Evolutionary conservation across 352 stramenopile species (phyloP).

Genomic region (Plasmopara halstedii): DNA sequence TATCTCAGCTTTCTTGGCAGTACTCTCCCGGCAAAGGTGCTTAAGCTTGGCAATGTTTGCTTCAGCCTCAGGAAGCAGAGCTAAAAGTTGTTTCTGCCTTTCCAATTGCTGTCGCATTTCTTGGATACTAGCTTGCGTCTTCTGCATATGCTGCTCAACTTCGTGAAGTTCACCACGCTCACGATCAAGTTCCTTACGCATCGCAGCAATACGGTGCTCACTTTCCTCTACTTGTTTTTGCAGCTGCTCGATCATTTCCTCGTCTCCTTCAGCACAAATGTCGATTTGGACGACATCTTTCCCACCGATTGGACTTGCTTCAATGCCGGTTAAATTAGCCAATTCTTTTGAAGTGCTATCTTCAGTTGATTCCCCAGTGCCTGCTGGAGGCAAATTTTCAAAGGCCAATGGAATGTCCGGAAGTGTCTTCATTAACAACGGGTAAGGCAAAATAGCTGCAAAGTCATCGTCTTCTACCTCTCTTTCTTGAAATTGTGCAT

Average conservation of each 20-base stretch:
- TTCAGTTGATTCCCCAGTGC: neutral
- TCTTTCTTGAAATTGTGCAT: conserved; percentile 4
- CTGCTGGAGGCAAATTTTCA: neutral
- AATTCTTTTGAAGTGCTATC: neutral
- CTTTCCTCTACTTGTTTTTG: conserved; percentile 27
- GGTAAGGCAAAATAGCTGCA: conserved; percentile 5
- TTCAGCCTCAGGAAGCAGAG: conserved; percentile 54
- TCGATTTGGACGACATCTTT: neutral
- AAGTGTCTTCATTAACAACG: conserved; percentile 7
- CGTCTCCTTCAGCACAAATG: conserved; percentile 3
- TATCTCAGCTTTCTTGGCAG: conserved; percentile 43
- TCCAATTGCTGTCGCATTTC: conserved; percentile 43
- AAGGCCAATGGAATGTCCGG: conserved; percentile 10
- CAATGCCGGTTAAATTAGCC: conserved; percentile 1
- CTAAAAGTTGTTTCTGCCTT: conserved; percentile 45
- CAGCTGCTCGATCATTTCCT: conserved; percentile 22
- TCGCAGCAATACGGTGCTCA: conserved; percentile 28
- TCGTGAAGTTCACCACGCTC: conserved; percentile 22
- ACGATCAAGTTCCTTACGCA: conserved; percentile 32
- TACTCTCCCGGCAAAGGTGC: conserved; percentile 44
- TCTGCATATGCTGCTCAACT: conserved; percentile 26
- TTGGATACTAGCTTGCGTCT: conserved; percentile 20
- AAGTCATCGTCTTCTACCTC: conserved; percentile 11
- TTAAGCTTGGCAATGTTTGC: conserved; percentile 68
- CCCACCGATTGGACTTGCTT: neutral